Base-by-base conservation (phyloP, 225 moss, liverwort and hornwort species). In the Polytrichum formosum region DNA sequence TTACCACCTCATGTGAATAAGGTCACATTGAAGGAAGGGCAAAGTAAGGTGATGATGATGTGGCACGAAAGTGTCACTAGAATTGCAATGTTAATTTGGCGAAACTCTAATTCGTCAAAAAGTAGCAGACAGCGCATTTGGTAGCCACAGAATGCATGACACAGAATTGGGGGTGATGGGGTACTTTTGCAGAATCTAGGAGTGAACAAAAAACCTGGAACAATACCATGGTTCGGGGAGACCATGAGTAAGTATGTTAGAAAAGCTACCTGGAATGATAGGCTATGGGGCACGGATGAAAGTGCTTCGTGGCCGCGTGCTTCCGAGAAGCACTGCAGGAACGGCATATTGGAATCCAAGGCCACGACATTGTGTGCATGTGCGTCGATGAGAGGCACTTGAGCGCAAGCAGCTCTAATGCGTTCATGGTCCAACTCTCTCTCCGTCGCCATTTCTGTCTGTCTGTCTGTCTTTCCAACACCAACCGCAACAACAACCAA, bases 281-380 rank as follows among this genome's bases (percentile, higher is more conserved):
- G 84, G 10, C 93, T 89, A 72, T 94, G 90, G 23, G 90, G 92
- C 46, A 92, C 88, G 62, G 91, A 85, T 25, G 76, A 79, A 26
- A 94, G 90, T 18, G 93, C 83, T 77, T 82, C 84, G 56, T 86
- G 86, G 46, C 90, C 88, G 18, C 91, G 82, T 20, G 91, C 90
- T 78, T 97, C 96, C 25, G 87, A 84, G 71, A 97, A 97, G 20
- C 93, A 89, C 77, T 88, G 88, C 63, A 88, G 64, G 64, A 97
- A 97, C 25, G 89, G 81, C 18, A 90, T 64, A 65, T 81, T 84
- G 68, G 96, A 93, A 56, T 89, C 90, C 56, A 97, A 55, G 20
- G 84, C 88, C 66, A 97, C 96, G 63, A 97, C 83, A 83, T 97
- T 97, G 90, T 97, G 96, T 3, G 93, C 96, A 65, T 97, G 96